Conservation (phyloP, 2,329 filamentous ascomycete genomes). For the Talaromyces albobiverticillius region DNA sequence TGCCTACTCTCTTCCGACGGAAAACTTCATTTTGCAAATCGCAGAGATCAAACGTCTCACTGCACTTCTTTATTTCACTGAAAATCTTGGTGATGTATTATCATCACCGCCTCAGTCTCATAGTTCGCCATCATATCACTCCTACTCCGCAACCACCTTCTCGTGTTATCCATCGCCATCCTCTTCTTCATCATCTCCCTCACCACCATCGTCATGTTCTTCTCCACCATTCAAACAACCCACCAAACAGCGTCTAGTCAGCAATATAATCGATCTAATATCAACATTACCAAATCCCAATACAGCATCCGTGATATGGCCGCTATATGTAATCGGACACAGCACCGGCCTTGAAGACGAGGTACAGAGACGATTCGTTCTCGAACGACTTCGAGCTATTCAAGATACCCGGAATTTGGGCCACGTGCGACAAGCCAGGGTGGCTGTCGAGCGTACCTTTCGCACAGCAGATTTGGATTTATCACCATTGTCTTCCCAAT, state of each 20-base stretch:
- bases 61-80: conserved; percentile 27
- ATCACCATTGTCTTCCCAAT: not conserved
- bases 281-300: conserved; percentile 20
- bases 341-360: conserved; percentile 23
- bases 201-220: not conserved
- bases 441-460: conserved; percentile 23
- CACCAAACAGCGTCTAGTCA: conserved; percentile 17
- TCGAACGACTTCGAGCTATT: conserved; percentile 24
- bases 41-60: conserved; percentile 29
- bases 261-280: conserved; percentile 20
- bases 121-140: not conserved
- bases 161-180: no score
- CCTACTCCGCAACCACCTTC: not conserved
- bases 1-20: conserved; percentile 16
- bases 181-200: not conserved
- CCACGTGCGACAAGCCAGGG: conserved; percentile 23
- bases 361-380: conserved; percentile 27
- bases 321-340: conserved; percentile 23
- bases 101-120: not conserved
- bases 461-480: conserved; percentile 13
- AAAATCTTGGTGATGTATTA: conserved; percentile 16
- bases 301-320: conserved; percentile 22
- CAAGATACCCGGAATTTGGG: conserved; percentile 27
- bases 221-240: not conserved
- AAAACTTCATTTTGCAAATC: conserved; percentile 21